Conservation (phyloP, 257 asterid species). For the Fraxinus excelsior region DNA sequence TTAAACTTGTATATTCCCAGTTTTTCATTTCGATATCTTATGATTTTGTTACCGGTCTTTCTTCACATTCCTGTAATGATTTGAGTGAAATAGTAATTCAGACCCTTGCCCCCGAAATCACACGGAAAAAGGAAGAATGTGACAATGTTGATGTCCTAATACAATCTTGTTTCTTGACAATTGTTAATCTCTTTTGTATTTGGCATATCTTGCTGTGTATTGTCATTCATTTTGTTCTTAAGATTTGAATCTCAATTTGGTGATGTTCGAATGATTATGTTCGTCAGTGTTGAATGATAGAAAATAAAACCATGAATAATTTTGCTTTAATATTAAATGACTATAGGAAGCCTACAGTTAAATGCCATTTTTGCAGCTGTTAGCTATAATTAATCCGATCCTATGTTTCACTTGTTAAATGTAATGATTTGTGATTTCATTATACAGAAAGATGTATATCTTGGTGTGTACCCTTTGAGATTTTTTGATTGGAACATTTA, state of each 20-base stretch:
- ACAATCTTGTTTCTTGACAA: background rate
- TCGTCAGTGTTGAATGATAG: background rate
- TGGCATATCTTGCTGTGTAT: background rate
- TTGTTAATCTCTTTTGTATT: background rate
- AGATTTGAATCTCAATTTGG: background rate
- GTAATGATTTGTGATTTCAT: background rate
- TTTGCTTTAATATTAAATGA: background rate
- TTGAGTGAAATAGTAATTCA: background rate
- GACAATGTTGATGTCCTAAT: background rate
- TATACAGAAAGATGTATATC: background rate
- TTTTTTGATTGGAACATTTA: background rate
- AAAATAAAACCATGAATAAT: background rate
- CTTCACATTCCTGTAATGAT: slow-evolving; percentile 2
- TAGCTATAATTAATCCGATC: background rate
- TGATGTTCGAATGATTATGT: background rate
- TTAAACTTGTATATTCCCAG: background rate
- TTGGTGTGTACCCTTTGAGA: background rate
- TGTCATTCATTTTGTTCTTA: background rate
- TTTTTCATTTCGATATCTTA: slow-evolving; percentile 1
- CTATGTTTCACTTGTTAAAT: background rate
- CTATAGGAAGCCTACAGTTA: background rate
- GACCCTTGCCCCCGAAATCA: background rate
- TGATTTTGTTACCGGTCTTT: background rate
- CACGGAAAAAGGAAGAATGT: background rate
- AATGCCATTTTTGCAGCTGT: background rate